These are phyloP conservation scores for Viola pubescens DNA, from an alignment of 441 rosid genomes.

Conservation along the genomic window DNA sequence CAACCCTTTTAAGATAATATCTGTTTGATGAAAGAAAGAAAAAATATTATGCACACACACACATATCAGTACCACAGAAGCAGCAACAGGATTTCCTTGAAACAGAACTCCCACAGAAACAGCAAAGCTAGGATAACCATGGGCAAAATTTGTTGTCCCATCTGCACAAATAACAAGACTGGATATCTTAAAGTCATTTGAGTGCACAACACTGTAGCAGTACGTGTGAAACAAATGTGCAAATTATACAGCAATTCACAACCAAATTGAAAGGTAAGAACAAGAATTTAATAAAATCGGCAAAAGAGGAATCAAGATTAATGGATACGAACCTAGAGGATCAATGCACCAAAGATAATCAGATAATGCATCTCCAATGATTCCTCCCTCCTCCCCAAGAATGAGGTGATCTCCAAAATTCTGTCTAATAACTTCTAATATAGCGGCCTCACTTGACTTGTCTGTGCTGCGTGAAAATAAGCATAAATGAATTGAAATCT, in stretches of 20 bases:
- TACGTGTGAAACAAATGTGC: not conserved
- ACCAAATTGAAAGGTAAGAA: not conserved
- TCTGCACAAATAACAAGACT: conserved; percentile 32
- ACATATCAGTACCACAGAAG: conserved; percentile 59
- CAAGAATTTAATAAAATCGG: not conserved
- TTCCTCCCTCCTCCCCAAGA: conserved; percentile 95
- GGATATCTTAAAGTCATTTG: conserved; percentile 2
- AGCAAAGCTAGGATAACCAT: conserved; percentile 95
- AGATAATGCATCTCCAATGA: conserved; percentile 68
- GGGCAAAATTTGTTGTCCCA: conserved; percentile 96
- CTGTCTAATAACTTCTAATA: conserved; percentile 66
- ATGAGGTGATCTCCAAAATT: conserved; percentile 82
- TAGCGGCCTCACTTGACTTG: conserved; percentile 82
- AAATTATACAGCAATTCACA: not conserved
- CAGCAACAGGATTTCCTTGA: conserved; percentile 79
- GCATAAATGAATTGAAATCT: conserved; percentile 11
- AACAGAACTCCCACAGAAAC: conserved; percentile 87
- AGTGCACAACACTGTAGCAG: not conserved
- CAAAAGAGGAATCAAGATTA: not conserved
- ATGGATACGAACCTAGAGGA: conserved; percentile 67
- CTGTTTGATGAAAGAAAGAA: not conserved
- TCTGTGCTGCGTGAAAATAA: conserved; percentile 62
- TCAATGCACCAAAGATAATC: conserved; percentile 97
- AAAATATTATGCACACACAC: not conserved
- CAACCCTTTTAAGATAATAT: too few relatives aligned